Evolutionary conservation across 1,284 basidiomycete genomes (phyloP), one percentile per base, ranked within the genome.

Genomic region (Trichosporon faecale): DNA sequence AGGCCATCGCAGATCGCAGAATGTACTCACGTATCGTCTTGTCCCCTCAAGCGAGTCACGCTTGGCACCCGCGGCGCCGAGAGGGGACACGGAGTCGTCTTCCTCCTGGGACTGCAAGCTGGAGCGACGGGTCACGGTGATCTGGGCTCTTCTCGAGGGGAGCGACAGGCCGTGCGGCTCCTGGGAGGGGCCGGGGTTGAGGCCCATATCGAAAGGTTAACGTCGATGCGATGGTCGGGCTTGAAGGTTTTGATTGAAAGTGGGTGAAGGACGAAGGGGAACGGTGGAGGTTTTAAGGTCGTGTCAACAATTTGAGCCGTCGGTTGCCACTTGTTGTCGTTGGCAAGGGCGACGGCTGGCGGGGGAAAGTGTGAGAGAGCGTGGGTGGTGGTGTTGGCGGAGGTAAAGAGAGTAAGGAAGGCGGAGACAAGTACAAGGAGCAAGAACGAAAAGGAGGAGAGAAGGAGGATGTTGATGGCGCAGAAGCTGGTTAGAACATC

Each of bases 381-480:
- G 44, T 80, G 69, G 79, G 78, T 61, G 80, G 72, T 11, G 78
- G 77, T 27, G 14, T 76, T 75, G 6, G 76, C 76, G 25, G 76
- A 73, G 12, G 72, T 69, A 44, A 64, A 40, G 37, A 37, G 61
- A 31, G 25, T 29, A 61, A 7, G n/a, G 77, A 75, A 37, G 21
- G 76, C 76, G 33, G 72, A 37, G 71, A 16, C 68, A 75, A 27
- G 68, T 23, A n/a, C 70, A 70, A 9, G 73, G 72, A 65, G 77
- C 71, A n/a, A 66, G 76, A 40, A 76, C 74, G 66, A 76, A 75
- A 21, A 77, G 75, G 55, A 76, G 72, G 2, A 72, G 67, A 52
- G 49, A 9, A 73, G 60, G 74, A 77, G 61, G 76, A 76, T 21
- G 72, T 75, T 16, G 74, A 74, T 69, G 72, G 69, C 3, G 72